Base-by-base conservation (phyloP, 768 basidiomycete species). In the Phaeotremella skinneri region DNA sequence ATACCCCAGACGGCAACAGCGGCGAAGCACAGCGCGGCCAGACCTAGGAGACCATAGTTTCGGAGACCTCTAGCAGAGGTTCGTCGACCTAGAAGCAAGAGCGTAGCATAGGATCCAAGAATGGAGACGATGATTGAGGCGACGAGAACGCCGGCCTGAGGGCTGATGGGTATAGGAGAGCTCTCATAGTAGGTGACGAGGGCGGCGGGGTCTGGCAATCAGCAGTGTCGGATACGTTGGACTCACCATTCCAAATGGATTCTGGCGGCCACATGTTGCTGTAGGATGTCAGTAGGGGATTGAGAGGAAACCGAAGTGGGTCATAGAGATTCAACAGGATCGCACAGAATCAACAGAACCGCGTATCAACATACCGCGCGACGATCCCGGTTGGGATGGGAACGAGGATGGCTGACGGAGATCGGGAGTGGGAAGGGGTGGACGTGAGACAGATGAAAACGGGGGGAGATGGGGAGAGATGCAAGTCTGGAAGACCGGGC, bases 101-200 rank as follows among this genome's bases (percentile, higher is more conserved):
- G 70, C 3, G 78, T 76, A 6, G 78, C 68, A 58, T 78, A 78
- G 5, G 74, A 76, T 14, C 78, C 78, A 27, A 78, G 68, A 51
- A 78, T 66, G 31, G 78, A 78, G 25, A 78, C 78, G 56, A 76
- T 62, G 63, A 78, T 71, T 47, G 75, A 76, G 23, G 72, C 71
- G 59, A 74, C 67, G 32, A 77, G 62, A 34, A 78, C 61, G 43
- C 74, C 78, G 0, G 78, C 63, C 30, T 68, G 64, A 29, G 70
- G 70, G 13, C 58, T 60, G n/a, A 74, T 62, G 3, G 76, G 73
- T 49, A 78, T 62, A 4, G 67, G 61, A 45, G 60, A 52, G 27
- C 49, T 31, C 20, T 47, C 26, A 51, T 75, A 78, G 68, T 74
- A 78, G 1, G 30, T 39, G n/a, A 64, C 65, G 11, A 77, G 71